Conservation (phyloP, 2,329 filamentous ascomycete species). For the Monilinia laxa region DNA sequence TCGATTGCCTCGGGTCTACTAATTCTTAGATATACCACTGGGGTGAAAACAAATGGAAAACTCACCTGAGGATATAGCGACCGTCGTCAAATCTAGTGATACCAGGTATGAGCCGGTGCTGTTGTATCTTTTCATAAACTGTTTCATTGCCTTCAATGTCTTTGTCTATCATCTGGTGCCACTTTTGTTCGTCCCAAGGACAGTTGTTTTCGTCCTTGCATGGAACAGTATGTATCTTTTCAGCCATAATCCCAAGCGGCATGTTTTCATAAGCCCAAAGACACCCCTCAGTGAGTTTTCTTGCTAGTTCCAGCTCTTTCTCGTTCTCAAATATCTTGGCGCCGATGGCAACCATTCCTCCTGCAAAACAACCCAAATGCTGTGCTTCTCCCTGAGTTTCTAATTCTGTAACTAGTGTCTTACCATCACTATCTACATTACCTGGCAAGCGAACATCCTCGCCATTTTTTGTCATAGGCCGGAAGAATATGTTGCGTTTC, state of each 20-base stretch:
- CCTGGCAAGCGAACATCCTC: conserved; percentile 50
- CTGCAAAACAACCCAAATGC: conserved; percentile 69
- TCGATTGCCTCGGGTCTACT: conserved; percentile 62
- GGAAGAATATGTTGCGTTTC: conserved; percentile 47
- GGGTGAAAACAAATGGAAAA: conserved; percentile 25
- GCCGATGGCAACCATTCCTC: conserved; percentile 67
- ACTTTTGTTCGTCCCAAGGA: conserved; percentile 30
- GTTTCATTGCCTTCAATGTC: conserved; percentile 18
- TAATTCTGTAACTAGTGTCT: conserved; percentile 27
- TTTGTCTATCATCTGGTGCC: conserved; percentile 21
- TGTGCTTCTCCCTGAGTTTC: conserved; percentile 47
- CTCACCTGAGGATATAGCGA: conserved; percentile 26
- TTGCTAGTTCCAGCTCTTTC: conserved; percentile 55
- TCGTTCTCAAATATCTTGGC: conserved; percentile 57
- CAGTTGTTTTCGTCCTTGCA: conserved; percentile 29
- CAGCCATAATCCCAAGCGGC: conserved; percentile 61
- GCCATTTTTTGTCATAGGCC: conserved; percentile 43
- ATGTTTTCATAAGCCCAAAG: conserved; percentile 60
- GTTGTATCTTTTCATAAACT: conserved; percentile 20
- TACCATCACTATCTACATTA: conserved; percentile 38
- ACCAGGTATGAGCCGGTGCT: conserved; percentile 24
- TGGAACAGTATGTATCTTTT: conserved; percentile 47
- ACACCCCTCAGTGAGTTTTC: conserved; percentile 60
- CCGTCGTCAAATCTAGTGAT: conserved; percentile 23
- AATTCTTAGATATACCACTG: not conserved